Percentiles rank a stretch among this genome's conserved stretches.
Evolutionary conservation across 768 basidiomycete species (phyloP).

Genomic region (Psilocybe azurescens): DNA sequence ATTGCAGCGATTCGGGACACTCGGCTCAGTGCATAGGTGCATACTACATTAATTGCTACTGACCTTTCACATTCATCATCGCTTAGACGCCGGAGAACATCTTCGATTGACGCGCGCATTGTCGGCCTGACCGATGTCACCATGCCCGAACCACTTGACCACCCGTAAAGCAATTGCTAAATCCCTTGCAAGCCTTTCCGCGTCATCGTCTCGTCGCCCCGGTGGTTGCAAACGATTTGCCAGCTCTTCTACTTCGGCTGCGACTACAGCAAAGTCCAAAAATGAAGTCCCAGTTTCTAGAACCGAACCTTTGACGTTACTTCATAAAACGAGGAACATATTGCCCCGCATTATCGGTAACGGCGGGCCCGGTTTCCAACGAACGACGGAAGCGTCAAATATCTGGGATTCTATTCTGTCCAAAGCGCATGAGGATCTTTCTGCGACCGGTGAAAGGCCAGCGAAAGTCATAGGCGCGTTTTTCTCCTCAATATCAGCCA

Average conservation of each 20-base stretch:
- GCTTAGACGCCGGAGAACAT: neutral
- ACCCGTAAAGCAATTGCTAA: neutral
- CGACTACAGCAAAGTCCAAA: conserved; percentile 3
- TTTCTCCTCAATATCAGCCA: conserved; percentile 8
- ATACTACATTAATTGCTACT: neutral
- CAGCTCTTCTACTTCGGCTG: conserved; percentile 7
- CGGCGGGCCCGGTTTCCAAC: conserved; percentile 16
- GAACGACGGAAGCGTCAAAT: conserved; percentile 35
- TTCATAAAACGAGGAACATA: conserved; percentile 54
- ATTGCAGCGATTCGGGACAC: no score
- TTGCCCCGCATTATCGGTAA: conserved; percentile 48
- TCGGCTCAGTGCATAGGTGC: no score
- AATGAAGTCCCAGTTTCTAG: neutral
- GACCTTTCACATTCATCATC: neutral
- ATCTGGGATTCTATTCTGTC: conserved; percentile 55
- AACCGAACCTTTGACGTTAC: conserved; percentile 45
- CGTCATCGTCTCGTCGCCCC: neutral
- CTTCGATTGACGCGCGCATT: neutral
- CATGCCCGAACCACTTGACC: neutral
- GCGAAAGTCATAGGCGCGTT: conserved; percentile 56
- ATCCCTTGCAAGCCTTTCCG: neutral
- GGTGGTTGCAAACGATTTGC: conserved; percentile 10
- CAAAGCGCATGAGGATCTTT: conserved; percentile 39
- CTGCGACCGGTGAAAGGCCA: conserved; percentile 34
- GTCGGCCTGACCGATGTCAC: neutral